Evolutionary conservation across 345 rosid species (phyloP), one percentile per base, ranked within the genome.

Genomic region (Arabidopsis arenosa): DNA sequence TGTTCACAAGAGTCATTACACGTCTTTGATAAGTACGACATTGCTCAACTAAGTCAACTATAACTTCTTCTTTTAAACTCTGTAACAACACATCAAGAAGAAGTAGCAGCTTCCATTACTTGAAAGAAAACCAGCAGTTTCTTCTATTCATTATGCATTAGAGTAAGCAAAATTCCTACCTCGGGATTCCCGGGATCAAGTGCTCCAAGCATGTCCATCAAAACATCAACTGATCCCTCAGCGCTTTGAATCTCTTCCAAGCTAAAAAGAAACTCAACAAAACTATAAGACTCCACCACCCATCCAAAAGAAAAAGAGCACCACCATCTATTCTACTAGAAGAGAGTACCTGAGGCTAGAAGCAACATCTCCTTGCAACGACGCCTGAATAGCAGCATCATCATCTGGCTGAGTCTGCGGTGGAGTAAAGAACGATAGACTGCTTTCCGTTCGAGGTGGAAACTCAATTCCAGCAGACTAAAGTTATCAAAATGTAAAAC

Each of bases 401-500:
- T 95, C 99, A 79, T 79, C 89, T 36, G 76, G 86, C 63, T 89
- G 93, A 47, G 89, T 80, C 82, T 95, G 99, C 52, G 97, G 97
- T 48, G 97, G 99, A 63, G 98, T 95, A 75, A 90, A 95, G 57
- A 92, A 77, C 12, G 94, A 96, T 9, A 88, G 84, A 72, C 81
- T 80, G 66, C 85, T 84, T 83, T 88, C 98, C 68, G 59, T 88
- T 69, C 91, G 85, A 4, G 97, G 97, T 33, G 97, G 99, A 81
- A 92, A 95, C 78, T 92, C 96, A 80, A 92, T 87, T 70, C 97
- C 96, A 63, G 84, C 83, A 78, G 91, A 74, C 97, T 92, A 75
- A 52, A 72, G 67, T 56, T 49, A 62, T 12, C 41, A 39, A 17
- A 26, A 12, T 2, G 47, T n/a, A 12, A 52, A 69, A 44, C 47